Evolutionary conservation across 768 basidiomycete genomes (phyloP), one percentile per base, ranked within the genome.

Genomic region (Tephrocybe sp.): DNA sequence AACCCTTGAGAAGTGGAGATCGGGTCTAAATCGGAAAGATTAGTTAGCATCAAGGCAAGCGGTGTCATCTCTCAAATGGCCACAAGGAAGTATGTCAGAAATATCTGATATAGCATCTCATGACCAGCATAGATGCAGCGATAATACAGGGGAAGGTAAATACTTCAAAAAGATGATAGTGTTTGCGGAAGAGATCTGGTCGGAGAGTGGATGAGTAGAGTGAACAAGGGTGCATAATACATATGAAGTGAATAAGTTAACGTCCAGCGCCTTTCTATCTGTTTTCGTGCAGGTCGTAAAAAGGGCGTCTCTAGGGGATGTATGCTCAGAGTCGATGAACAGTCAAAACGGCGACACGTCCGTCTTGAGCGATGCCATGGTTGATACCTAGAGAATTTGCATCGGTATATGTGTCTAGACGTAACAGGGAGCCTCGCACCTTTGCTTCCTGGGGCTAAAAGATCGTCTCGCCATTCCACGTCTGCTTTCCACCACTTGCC

Each of bases 351-450:
- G 92, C 91, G 14, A 91, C 78, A 22, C 77, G 77, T 6, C 91
- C 91, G 61, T 93, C 92, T 63, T 90, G 87, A 10, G 79, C 70
- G 39, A 94, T 93, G 45, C 77, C 84, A 62, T 92, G 92, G 61
- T 89, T 92, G 31, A 90, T 77, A 51, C 87, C 89, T 90, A 58
- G 4, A 38, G 14, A 19, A 36, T 30, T 40, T 23, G 22, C 19
- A 4, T 11, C 35, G 16, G 47, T 19, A 35, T 33, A 41, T n/a
- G 48, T 22, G 17, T n/a, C 26, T 14, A n/a, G 16, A 39, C 17
- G 36, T 17, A 34, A 32, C 14, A 4, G 2, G n/a, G 22, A 42
- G 23, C 23, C 23, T 60, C 72, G 32, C 33, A 88, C 90, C 89
- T 66, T 80, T 70, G 47, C 68, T 79, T 5, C 92, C 92, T 11